Conservation (phyloP, 225 moss, liverwort and hornwort genomes). For the Straminergon stramineum region DNA sequence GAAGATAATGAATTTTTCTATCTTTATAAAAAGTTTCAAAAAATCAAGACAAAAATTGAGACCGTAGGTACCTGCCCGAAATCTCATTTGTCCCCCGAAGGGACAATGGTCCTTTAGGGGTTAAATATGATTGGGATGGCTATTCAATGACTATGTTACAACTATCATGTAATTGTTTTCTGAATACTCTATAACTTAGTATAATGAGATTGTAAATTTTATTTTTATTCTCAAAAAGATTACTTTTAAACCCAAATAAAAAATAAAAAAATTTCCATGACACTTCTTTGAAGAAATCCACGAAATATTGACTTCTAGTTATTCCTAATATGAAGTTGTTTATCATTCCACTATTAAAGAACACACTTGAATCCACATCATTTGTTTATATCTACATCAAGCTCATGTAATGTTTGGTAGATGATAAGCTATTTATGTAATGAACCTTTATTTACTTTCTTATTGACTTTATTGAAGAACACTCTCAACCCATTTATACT, state of each 20-base stretch:
- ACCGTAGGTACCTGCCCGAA: no score
- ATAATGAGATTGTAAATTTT: no score
- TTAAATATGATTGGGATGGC: neutral
- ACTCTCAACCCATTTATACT: no score
- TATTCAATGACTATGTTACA: neutral
- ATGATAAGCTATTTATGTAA: neutral
- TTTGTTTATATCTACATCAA: neutral
- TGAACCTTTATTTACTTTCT: neutral
- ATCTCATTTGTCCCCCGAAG: no score
- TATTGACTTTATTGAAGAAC: neutral
- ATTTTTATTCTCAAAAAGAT: no score
- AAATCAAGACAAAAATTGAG: no score
- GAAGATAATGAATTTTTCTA: no score
- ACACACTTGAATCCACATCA: neutral
- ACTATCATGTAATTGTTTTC: neutral
- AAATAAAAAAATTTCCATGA: no score
- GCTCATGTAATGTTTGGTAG: rapidly evolving
- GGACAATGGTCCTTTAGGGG: no score
- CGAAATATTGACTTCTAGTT: neutral
- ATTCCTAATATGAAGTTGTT: neutral
- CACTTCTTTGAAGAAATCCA: no score
- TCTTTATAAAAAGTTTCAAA: no score
- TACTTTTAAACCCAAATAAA: no score
- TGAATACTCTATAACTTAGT: neutral
- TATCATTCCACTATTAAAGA: neutral